A percentile compares a stretch with the other conserved stretches of the same genome.
Conservation (phyloP, 2,329 filamentous ascomycete species). For the Cladophialophora yegresii region DNA sequence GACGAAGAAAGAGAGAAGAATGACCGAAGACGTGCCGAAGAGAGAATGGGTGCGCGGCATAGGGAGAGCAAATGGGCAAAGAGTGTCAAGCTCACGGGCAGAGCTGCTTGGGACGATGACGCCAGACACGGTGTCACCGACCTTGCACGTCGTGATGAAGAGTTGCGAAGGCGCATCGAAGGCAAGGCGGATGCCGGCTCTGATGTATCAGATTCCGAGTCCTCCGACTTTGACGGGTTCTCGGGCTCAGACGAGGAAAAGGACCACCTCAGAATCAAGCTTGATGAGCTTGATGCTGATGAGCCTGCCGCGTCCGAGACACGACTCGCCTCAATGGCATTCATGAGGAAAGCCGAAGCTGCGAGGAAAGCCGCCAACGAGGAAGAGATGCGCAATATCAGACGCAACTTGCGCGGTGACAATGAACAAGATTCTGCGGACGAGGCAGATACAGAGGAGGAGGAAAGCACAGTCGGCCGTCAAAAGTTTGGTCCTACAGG, state of each 20-base stretch:
- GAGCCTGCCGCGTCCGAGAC: slow-evolving; percentile 55
- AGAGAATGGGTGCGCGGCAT: slow-evolving; percentile 82
- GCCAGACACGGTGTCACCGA: slow-evolving; percentile 76
- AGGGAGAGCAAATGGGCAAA: slow-evolving; percentile 92
- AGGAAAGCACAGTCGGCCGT: slow-evolving; percentile 67
- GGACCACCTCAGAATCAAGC: slow-evolving; percentile 44
- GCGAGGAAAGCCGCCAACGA: slow-evolving; percentile 77
- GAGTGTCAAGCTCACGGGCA: slow-evolving; percentile 73
- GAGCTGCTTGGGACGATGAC: slow-evolving; percentile 85
- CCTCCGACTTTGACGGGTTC: slow-evolving; percentile 63
- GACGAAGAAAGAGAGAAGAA: slow-evolving; percentile 66
- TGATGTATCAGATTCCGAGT: slow-evolving; percentile 64
- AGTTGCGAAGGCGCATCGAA: slow-evolving; percentile 75
- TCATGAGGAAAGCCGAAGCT: slow-evolving; percentile 89
- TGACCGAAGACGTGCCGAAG: slow-evolving; percentile 76
- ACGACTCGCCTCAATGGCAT: slow-evolving; percentile 80
- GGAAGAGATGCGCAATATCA: slow-evolving; percentile 68
- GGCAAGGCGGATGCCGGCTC: slow-evolving; percentile 67
- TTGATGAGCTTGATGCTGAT: slow-evolving; percentile 44
- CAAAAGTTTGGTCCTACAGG: slow-evolving; percentile 42
- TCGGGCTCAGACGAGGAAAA: slow-evolving; percentile 61
- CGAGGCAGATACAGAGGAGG: slow-evolving; percentile 56
- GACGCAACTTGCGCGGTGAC: slow-evolving; percentile 66
- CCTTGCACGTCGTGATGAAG: slow-evolving; percentile 79
- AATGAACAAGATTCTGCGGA: slow-evolving; percentile 58